Conservation (phyloP, 2,329 filamentous ascomycete species). For the Paracorniculantispora psalliotae region DNA sequence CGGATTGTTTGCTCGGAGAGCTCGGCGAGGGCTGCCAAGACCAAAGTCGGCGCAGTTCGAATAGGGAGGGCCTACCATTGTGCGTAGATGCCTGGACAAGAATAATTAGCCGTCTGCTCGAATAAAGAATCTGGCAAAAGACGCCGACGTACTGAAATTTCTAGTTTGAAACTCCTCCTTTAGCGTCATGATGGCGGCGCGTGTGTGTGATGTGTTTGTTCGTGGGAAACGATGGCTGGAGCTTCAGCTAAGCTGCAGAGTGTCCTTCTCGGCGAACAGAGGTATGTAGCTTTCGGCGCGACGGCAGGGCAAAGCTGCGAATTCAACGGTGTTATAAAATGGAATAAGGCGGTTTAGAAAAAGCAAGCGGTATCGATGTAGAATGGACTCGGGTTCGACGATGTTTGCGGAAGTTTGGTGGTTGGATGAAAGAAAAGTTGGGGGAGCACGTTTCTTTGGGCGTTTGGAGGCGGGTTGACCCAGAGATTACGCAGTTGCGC, state of each 20-base stretch:
- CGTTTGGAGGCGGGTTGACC: slow-evolving; percentile 4
- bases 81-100: slow-evolving; percentile 60
- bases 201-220: slow-evolving; percentile 11
- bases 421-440: slow-evolving; percentile 7
- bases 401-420: not conserved
- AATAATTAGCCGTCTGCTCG: slow-evolving; percentile 27
- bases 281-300: not conserved
- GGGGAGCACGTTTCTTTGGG: too few relatives aligned
- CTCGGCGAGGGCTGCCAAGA: not conserved
- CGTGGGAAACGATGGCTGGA: not conserved
- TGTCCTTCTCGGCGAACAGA: slow-evolving; percentile 8
- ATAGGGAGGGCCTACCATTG: slow-evolving; percentile 58
- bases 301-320: too few relatives aligned
- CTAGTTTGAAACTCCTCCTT: slow-evolving; percentile 67
- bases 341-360: not conserved
- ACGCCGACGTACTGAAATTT: slow-evolving; percentile 62
- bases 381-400: not conserved
- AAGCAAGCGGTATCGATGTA: not conserved
- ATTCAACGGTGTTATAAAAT: not conserved
- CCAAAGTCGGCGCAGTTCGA: not conserved
- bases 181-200: slow-evolving; percentile 62
- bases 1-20: not conserved
- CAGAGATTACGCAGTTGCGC: slow-evolving; percentile 15
- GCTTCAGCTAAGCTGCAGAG: slow-evolving; percentile 3
- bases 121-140: not conserved